Evolutionary conservation across 768 basidiomycete species (phyloP), one percentile per base, ranked within the genome.

Genomic region (Termitomyces sp.): DNA sequence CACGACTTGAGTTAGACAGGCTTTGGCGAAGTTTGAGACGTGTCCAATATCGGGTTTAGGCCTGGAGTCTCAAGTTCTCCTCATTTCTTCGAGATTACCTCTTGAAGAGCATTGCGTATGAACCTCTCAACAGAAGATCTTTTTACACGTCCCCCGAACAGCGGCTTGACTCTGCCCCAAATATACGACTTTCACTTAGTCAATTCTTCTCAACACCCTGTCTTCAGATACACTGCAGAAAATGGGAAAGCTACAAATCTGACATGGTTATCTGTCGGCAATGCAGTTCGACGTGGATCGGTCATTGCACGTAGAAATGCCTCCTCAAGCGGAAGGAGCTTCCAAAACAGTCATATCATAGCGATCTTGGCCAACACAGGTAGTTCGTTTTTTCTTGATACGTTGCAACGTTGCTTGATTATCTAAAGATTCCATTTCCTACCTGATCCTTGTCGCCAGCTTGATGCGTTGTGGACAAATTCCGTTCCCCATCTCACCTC

Each of bases 401-500:
- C 19, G 19, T 21, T 40, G 2, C 19, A 21, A 10, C 10, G 40
- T 21, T n/a, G 19, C 40, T 19, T 21, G 7, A 41, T 41, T 4
- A 21, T 41, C 3, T 3, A 41, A 21, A 53, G 51, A 53, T 44
- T n/a, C 41, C 10, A 53, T 53, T 17, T 42, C 51, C 8, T 53
- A 53, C 41, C 12, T 53, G 41, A 22, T 45, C 11, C 34, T 45
- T 9, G 43, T 53, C 52, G 34, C 44, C 17, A 44, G 52, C 34
- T 37, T 53, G 43, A 53, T 53, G 43, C 30, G 34, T 17, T 53
- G 52, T 53, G 52, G 52, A 3, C 34, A 45, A 11, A 45, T 53
- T 44, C 44, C 52, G 34, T 45, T 53, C 32, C 52, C 43, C 5
- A 56, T 56, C 24, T 56, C 49, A 9, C 49, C 49, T 32, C 34